These are phyloP conservation scores for Exophiala dermatitidis DNA, from an alignment of 2,329 filamentous ascomycete genomes.

Conservation along the genomic window DNA sequence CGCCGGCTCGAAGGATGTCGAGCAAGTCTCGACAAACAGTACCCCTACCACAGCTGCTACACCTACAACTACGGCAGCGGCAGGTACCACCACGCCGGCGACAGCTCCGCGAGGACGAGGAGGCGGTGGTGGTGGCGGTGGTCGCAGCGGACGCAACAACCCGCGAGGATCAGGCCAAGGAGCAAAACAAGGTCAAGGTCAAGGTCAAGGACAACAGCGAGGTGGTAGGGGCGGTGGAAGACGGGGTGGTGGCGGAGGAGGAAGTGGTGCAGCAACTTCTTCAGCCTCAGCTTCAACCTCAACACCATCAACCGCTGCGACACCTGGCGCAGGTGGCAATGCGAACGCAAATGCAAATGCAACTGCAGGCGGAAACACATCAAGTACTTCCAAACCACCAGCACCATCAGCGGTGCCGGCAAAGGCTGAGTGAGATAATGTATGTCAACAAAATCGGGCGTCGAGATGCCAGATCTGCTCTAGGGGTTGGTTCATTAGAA, in stretches of 20 bases:
- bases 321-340: constrained; percentile 3
- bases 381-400: no score
- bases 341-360: constrained; percentile 2
- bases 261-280: background rate
- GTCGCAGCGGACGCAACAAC: constrained; percentile 4
- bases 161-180: background rate
- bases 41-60: background rate
- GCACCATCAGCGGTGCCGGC: background rate
- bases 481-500: no score
- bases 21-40: background rate
- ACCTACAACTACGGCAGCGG: constrained; percentile 6
- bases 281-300: background rate
- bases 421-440: constrained; percentile 3
- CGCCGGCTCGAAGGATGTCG: no score
- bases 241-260: constrained; percentile 24
- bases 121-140: background rate
- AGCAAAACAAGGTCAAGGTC: background rate
- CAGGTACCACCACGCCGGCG: constrained; percentile 4
- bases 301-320: background rate
- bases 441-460: background rate
- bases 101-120: constrained; percentile 9
- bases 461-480: no score
- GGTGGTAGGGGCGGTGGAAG: constrained; percentile 6
- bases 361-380: background rate
- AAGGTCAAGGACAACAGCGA: background rate